Evolutionary conservation across 2,329 filamentous ascomycete species (phyloP), one percentile per base, ranked within the genome.

Genomic region (Coleophoma eucalyptorum): DNA sequence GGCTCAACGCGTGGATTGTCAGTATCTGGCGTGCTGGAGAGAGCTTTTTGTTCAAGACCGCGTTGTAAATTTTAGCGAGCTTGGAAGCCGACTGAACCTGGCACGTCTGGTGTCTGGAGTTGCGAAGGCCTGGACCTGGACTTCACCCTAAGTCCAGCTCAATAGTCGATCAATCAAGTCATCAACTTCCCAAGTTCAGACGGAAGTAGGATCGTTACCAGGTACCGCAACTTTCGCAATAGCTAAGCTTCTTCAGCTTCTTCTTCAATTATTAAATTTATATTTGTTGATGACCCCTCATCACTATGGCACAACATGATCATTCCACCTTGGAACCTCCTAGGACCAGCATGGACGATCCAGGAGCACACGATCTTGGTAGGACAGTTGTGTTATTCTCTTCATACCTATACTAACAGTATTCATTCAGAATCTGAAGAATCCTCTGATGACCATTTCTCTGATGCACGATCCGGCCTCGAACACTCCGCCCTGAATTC

Each of bases 391-490:
- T 33, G 15, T 16, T 18, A 44, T 35, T 31, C 31, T 45, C 15
- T 37, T 15, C 26, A 26, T 26, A 8, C 10, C 26, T 8, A 20
- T 55, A 45, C 53, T 58, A 48, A 60, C 41, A 34, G 5, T 41
- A n/a, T 31, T 35, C 11, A 16, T 46, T 37, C 65, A 69, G 78
- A 79, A 53, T 73, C 72, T 31, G 84, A 83, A 45, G 84, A 86
- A 11, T 44, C 42, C 55, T 85, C 81, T 26, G 84, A 87, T 43
- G 84, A 87, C 58, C 84, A 87, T 68, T 87, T 85, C 67, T 86
- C 80, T 46, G 84, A 87, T 64, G 83, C 84, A 33, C 79, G 79
- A 49, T 84, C 81, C 33, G 76, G 67, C 51, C 67, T 60, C 5
- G 56, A 63, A 58, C 78, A 67, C 63, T 72, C 69, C 8, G 69